Evolutionary conservation across 2,329 filamentous ascomycete species (phyloP).

Genomic region (Trichoderma gracile): DNA sequence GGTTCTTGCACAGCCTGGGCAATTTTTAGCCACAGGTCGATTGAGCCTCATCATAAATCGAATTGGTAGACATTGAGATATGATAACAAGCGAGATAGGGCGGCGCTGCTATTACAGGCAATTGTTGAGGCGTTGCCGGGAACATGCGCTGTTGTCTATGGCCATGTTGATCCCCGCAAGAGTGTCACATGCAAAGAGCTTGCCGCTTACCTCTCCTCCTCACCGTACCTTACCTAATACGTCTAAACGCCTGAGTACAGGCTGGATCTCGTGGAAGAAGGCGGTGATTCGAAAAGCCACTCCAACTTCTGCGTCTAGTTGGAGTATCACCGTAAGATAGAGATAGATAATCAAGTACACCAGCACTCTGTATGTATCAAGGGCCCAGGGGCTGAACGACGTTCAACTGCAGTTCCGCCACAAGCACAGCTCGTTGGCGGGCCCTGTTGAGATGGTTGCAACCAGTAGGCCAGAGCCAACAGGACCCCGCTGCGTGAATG

Average conservation of each 20-base stretch:
- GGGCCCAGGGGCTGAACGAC: no score
- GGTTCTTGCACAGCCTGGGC: not conserved
- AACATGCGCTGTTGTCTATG: not conserved
- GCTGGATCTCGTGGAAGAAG: not conserved
- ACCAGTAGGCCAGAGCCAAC: not conserved
- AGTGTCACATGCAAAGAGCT: not conserved
- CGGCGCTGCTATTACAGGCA: not conserved
- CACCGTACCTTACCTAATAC: no score
- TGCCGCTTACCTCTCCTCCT: not conserved
- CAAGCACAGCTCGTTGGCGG: conserved; percentile 7
- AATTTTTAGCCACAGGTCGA: no score
- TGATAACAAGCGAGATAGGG: not conserved
- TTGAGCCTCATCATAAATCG: not conserved
- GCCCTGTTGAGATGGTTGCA: not conserved
- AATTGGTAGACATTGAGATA: not conserved
- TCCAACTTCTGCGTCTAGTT: no score
- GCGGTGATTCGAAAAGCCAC: no score
- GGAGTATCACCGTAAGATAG: not conserved
- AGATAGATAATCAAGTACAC: no score
- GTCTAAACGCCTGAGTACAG: no score
- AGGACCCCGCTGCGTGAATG: no score
- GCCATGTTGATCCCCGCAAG: not conserved
- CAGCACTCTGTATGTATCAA: not conserved
- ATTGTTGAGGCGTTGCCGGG: not conserved
- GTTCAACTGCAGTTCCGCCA: not conserved